Evolutionary conservation across 2,329 filamentous ascomycete genomes (phyloP).

Genomic region (Xylariales sp.): DNA sequence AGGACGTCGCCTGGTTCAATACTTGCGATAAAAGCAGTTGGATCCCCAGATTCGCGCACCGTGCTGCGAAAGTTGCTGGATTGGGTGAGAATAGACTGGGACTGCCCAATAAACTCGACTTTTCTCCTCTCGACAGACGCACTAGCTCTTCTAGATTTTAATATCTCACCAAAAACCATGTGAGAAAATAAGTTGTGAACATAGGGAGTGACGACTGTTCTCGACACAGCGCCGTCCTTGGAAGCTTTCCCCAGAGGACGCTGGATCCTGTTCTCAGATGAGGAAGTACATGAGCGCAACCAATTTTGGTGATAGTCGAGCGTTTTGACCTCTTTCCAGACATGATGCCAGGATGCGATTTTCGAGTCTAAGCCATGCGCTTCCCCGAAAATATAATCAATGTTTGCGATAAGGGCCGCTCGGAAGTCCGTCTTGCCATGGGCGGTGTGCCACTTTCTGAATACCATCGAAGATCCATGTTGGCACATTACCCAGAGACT

Average conservation of each 20-base stretch:
- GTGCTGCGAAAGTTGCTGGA: conserved; percentile 7
- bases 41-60: conserved; percentile 27
- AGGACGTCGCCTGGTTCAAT: conserved; percentile 62
- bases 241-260: neutral
- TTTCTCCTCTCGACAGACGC: conserved; percentile 46
- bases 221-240: conserved; percentile 31
- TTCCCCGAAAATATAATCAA: conserved; percentile 75
- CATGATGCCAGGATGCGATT: conserved; percentile 52
- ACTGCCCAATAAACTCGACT: conserved; percentile 43
- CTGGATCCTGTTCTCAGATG: neutral
- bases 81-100: conserved; percentile 23
- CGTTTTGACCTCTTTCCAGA: conserved; percentile 66
- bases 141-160: conserved; percentile 55
- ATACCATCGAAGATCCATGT: conserved; percentile 57
- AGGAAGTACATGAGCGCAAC: conserved; percentile 33
- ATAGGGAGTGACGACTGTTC: conserved; percentile 78
- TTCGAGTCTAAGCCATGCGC: conserved; percentile 57
- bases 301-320: conserved; percentile 52
- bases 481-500: conserved; percentile 62
- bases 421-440: conserved; percentile 70
- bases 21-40: conserved; percentile 41
- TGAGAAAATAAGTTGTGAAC: conserved; percentile 72
- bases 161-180: conserved; percentile 67
- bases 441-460: conserved; percentile 66
- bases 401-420: conserved; percentile 67